These are phyloP conservation scores for Trichoderma gracile DNA, from an alignment of 2,329 filamentous ascomycete genomes.

Conservation along the genomic window DNA sequence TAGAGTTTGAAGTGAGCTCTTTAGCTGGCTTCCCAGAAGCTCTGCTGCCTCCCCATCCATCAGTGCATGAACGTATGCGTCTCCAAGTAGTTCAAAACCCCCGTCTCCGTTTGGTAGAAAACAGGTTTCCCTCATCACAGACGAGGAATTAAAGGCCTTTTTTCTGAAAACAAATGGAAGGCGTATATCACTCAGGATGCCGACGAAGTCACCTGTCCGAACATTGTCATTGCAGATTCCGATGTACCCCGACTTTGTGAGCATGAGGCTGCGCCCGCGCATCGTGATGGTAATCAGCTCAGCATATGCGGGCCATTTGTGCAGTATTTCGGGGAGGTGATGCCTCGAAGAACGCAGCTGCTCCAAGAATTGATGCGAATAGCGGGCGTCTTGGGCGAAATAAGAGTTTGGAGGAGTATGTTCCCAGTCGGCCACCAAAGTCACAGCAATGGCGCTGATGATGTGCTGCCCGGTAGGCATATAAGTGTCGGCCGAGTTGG, in stretches of 20 bases:
- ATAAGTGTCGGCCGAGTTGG: not conserved
- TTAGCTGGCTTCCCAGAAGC: not conserved
- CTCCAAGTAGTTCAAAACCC: not conserved
- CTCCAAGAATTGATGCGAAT: not conserved
- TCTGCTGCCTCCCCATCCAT: constrained; percentile 5
- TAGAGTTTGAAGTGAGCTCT: not conserved
- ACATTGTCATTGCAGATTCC: not conserved
- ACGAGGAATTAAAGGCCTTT: not conserved
- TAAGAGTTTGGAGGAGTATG: constrained; percentile 12
- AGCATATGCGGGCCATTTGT: constrained; percentile 9
- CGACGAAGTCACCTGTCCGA: not conserved
- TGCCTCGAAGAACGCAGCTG: constrained; percentile 1
- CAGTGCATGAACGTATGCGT: not conserved
- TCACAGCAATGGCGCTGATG: constrained; percentile 5
- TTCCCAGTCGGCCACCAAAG: constrained; percentile 7
- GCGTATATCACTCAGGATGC: not conserved
- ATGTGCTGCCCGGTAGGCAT: not conserved
- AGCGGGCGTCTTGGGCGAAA: constrained; percentile 1
- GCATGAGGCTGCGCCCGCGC: constrained; percentile 4
- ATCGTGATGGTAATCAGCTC: constrained; percentile 1
- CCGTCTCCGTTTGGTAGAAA: too few species aligned
- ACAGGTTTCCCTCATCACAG: not conserved
- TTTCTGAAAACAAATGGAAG: not conserved
- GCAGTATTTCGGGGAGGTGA: not conserved
- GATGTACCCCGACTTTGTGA: constrained; percentile 1